Base-by-base conservation (phyloP, 306 rosid species). In the Luffa aegyptiaca region DNA sequence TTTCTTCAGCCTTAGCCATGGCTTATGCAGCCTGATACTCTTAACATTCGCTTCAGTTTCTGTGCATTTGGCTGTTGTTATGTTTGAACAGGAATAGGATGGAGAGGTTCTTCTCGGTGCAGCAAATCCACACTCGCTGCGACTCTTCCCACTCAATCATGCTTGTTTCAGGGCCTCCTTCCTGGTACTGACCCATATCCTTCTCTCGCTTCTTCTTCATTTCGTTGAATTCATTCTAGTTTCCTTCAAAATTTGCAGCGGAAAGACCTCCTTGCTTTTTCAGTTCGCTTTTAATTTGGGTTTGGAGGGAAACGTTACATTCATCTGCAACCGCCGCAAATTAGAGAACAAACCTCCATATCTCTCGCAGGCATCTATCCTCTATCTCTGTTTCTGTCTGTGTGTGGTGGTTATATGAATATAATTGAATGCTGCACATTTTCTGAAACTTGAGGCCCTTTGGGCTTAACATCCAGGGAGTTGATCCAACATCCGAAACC, bases 91-190 rank as follows among this genome's bases (percentile, higher is more conserved):
- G 49, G n/a, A 62, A 69, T 2, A 88, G 84, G 95, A 88, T 81
- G 46, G 97, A 82, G 73, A 85, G 83, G n/a, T 92, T 90, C 83
- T 94, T 94, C 87, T 85, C 82, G 26, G 87, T 18, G 3, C 79
- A 73, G 81, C 82, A 80, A 82, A 72, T 62, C 63, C 61, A 48
- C 11, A 53, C 78, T 66, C 58, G 80, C 51, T 55, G 35, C 66
- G 39, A 82, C 45, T 74, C 81, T 6, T 69, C 81, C 56, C 84
- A 82, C 58, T 77, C 75, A 75, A 58, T 90, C 0, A 58, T 48
- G 81, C 95, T 94, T 80, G 88, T 94, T 37, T 92, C 96, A 1
- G 98, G 98, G 26, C 97, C 97, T 83, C 92, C 97, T 88, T 90
- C 96, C 78, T 87, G 87, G 94, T 93, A 70, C 73, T 13, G 58